Evolutionary conservation across 768 basidiomycete species (phyloP).

Genomic region (Lentinula lateritia): DNA sequence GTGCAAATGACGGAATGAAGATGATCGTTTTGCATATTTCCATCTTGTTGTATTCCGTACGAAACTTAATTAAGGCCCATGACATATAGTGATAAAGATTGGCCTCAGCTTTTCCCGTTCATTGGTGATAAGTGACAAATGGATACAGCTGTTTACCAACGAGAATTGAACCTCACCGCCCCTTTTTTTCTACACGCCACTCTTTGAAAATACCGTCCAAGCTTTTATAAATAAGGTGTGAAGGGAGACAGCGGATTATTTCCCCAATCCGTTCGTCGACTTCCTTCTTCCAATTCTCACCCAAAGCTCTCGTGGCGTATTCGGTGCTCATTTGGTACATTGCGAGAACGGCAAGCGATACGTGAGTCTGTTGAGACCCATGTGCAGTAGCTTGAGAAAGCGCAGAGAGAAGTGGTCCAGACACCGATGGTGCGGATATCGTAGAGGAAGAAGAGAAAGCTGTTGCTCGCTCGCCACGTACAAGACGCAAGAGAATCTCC

Average conservation of each 20-base stretch:
- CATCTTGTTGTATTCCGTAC: not conserved
- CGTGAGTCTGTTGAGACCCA: constrained; percentile 87
- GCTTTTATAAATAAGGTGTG: constrained; percentile 83
- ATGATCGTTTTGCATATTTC: too few species aligned
- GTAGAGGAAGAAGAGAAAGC: constrained; percentile 59
- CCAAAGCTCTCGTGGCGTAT: constrained; percentile 68
- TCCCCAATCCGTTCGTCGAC: constrained; percentile 78
- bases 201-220: constrained; percentile 95
- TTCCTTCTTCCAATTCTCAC: constrained; percentile 62
- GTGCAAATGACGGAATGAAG: constrained; percentile 71
- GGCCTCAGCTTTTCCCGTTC: too few species aligned
- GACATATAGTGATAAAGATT: too few species aligned
- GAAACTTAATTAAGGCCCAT: too few species aligned
- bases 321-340: constrained; percentile 83
- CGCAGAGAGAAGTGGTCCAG: constrained; percentile 67
- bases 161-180: constrained; percentile 33
- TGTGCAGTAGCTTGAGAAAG: constrained; percentile 74
- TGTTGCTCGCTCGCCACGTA: constrained; percentile 81
- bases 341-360: constrained; percentile 88
- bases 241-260: constrained; percentile 85
- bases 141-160: not conserved
- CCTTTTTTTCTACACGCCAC: constrained; percentile 82
- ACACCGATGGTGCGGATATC: constrained; percentile 55
- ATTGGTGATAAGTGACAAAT: too few species aligned
- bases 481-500: constrained; percentile 88